Conservation (phyloP, 805 yeast species). For the Metschnikowia aberdeeniae region DNA sequence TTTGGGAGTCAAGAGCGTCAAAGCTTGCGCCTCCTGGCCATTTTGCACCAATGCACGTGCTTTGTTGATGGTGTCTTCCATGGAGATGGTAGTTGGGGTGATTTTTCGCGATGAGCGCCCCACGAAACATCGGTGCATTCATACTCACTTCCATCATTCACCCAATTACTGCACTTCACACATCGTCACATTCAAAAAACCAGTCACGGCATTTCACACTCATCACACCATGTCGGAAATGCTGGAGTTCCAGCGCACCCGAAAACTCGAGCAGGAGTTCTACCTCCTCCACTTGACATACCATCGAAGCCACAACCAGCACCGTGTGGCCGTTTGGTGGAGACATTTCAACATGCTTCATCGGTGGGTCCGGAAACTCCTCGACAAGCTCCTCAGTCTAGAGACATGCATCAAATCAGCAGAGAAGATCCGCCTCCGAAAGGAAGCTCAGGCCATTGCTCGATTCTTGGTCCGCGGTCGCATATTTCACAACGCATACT, state of each 20-base stretch:
- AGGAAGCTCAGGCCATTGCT: constrained; percentile 15
- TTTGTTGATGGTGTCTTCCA: constrained; percentile 21
- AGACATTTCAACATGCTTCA: constrained; percentile 58
- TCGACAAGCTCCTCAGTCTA: constrained; percentile 25
- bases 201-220: too few species aligned
- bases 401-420: constrained; percentile 12
- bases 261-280: constrained; percentile 42
- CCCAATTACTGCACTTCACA: too few species aligned
- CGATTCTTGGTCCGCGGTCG: constrained; percentile 31
- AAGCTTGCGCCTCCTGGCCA: constrained; percentile 52
- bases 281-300: constrained; percentile 58
- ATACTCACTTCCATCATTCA: too few species aligned
- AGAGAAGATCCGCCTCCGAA: constrained; percentile 12
- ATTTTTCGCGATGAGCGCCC: constrained; percentile 13
- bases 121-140: background rate
- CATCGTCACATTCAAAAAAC: too few species aligned
- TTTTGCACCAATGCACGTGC: constrained; percentile 45
- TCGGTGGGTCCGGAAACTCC: constrained; percentile 45
- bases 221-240: background rate
- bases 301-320: constrained; percentile 76
- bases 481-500: constrained; percentile 47
- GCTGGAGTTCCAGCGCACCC: constrained; percentile 2
- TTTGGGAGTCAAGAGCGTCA: constrained; percentile 43
- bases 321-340: constrained; percentile 76
- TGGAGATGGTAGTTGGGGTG: background rate